phyloP scores from a whole-genome alignment of 805 yeast genomes.

The Metschnikowia lochheadii region DNA sequence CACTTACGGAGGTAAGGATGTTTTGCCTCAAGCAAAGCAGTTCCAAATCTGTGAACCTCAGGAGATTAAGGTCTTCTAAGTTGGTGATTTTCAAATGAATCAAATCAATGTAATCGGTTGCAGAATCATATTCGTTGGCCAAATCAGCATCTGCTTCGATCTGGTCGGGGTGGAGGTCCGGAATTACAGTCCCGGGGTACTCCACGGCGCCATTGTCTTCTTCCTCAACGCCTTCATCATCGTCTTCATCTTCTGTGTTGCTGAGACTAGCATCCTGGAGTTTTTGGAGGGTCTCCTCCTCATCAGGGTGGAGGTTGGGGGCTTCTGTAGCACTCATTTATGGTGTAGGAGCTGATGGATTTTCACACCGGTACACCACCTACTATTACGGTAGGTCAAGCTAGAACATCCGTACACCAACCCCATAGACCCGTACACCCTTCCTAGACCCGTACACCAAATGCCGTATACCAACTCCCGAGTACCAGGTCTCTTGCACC shows the following conservation, averaged over 20 bases:
- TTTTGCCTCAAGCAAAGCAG: slow-evolving; percentile 78
- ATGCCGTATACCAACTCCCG: no score
- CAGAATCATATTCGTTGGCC: slow-evolving; percentile 52
- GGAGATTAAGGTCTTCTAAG: slow-evolving; percentile 56
- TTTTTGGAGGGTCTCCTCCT: not conserved
- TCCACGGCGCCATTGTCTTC: slow-evolving; percentile 37
- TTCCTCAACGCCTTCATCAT: slow-evolving; percentile 19
- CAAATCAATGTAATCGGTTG: slow-evolving; percentile 58
- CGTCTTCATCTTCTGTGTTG: slow-evolving; percentile 20
- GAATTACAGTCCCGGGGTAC: slow-evolving; percentile 41
- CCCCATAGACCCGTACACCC: no score
- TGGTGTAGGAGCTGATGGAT: not conserved
- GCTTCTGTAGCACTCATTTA: not conserved
- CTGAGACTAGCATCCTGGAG: slow-evolving; percentile 9
- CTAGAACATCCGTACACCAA: not conserved
- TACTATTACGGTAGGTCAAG: no score
- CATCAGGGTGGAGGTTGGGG: not conserved
- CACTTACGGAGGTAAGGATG: slow-evolving; percentile 63
- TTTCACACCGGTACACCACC: no score
- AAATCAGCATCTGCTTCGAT: slow-evolving; percentile 69
- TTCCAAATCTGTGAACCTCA: slow-evolving; percentile 54
- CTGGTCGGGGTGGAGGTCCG: slow-evolving; percentile 46
- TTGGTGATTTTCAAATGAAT: slow-evolving; percentile 66
- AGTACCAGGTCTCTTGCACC: no score
- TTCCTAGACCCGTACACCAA: no score